Evolutionary conservation across 164 flowering plant species (phyloP).

Genomic region (Kalanchoe fedtschenkoi): DNA sequence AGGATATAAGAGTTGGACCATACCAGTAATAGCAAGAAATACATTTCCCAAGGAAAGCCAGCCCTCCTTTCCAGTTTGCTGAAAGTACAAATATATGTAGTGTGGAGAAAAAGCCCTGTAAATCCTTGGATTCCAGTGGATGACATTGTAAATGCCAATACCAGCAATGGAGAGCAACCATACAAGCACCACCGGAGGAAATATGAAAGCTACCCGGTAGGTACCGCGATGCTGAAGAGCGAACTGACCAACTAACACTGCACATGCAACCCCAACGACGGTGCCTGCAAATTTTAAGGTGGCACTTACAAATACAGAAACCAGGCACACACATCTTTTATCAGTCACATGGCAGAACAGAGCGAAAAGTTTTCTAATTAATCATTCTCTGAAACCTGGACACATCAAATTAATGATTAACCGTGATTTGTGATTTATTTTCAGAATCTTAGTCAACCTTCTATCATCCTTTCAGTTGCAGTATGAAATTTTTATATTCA

Average conservation of each 20-base stretch:
- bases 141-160: conserved; percentile 51
- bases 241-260: conserved; percentile 46
- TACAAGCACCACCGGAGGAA: conserved; percentile 44
- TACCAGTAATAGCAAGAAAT: conserved; percentile 53
- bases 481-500: not conserved
- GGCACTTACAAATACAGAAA: conserved; percentile 6
- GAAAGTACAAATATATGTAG: conserved; percentile 45
- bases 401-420: no score
- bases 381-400: no score
- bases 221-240: conserved; percentile 59
- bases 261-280: conserved; percentile 30
- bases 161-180: conserved; percentile 41
- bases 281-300: conserved; percentile 23
- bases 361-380: no score
- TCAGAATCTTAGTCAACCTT: no score
- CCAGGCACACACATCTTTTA: not conserved
- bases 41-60: conserved; percentile 62
- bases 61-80: conserved; percentile 49
- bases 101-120: conserved; percentile 50
- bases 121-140: conserved; percentile 48
- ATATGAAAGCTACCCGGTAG: conserved; percentile 43
- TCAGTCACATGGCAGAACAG: not conserved
- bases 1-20: not conserved
- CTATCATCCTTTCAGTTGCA: no score
- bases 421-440: no score